Conservation (phyloP, 805 yeast species). For the Zygotorulaspora danielsina region DNA sequence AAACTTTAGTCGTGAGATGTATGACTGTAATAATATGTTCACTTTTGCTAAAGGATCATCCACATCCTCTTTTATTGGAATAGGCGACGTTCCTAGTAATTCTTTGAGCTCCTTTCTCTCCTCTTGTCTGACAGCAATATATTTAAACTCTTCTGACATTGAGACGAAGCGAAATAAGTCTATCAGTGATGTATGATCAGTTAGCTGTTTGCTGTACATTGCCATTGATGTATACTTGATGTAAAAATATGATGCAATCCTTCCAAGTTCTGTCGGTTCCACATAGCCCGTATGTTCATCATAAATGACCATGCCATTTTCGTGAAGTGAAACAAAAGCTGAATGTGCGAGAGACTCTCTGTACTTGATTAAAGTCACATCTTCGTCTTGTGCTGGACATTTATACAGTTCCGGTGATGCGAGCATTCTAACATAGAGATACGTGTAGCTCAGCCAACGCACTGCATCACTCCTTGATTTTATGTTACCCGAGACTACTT, state of each 20-base stretch:
- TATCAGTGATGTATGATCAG: conserved; percentile 60
- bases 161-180: conserved; percentile 79
- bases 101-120: conserved; percentile 71
- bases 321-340: conserved; percentile 57
- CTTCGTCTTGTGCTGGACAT: conserved; percentile 62
- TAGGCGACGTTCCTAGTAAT: conserved; percentile 70
- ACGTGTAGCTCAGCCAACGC: conserved; percentile 75
- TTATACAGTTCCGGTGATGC: conserved; percentile 69
- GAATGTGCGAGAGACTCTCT: conserved; percentile 71
- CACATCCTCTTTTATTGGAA: conserved; percentile 72
- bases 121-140: conserved; percentile 79
- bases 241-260: conserved; percentile 81
- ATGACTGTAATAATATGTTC: conserved; percentile 76
- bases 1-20: conserved; percentile 68
- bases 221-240: conserved; percentile 71
- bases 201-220: conserved; percentile 56
- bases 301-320: conserved; percentile 57
- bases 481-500: conserved; percentile 70
- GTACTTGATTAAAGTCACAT: conserved; percentile 45
- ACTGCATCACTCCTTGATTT: conserved; percentile 59
- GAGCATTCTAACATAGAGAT: conserved; percentile 73
- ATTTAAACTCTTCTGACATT: conserved; percentile 77
- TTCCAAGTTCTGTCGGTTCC: conserved; percentile 65
- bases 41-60: conserved; percentile 74
- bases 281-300: conserved; percentile 47